A percentile compares a stretch with the other conserved stretches of the same genome.
These are phyloP conservation scores for Phytophthora pistaciae DNA, from an alignment of 352 stramenopile genomes.

Conservation along the genomic window DNA sequence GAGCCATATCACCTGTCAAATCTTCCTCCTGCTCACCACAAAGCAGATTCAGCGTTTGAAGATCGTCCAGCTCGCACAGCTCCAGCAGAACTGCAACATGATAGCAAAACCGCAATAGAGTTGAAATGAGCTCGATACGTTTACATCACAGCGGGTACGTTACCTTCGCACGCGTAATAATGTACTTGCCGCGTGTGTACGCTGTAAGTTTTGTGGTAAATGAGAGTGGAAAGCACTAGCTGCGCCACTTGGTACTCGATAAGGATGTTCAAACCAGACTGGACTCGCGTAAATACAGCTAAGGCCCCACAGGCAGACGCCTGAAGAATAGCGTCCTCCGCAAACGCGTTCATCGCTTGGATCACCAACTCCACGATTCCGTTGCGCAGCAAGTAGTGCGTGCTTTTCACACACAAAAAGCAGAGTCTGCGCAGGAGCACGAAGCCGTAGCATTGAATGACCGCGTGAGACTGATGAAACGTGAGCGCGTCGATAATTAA, in stretches of 20 bases:
- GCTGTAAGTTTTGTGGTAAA: conserved; percentile 85
- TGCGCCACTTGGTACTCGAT: conserved; percentile 65
- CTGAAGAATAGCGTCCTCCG: conserved; percentile 83
- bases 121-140: background rate
- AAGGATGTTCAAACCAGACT: conserved; percentile 57
- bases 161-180: conserved; percentile 86
- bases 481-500: conserved; percentile 68
- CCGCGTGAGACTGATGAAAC: conserved; percentile 66
- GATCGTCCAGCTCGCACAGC: conserved; percentile 75
- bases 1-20: conserved; percentile 55
- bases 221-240: conserved; percentile 71
- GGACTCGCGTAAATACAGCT: conserved; percentile 74
- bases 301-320: conserved; percentile 78
- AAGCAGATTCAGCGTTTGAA: conserved; percentile 59
- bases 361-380: conserved; percentile 65
- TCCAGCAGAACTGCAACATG: conserved; percentile 62
- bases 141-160: background rate
- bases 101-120: background rate
- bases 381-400: conserved; percentile 57
- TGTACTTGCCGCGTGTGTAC: conserved; percentile 87
- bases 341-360: conserved; percentile 70
- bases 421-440: conserved; percentile 78
- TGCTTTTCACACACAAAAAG: conserved; percentile 74
- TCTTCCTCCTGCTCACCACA: conserved; percentile 49
- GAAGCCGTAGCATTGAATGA: conserved; percentile 86